A percentile compares a stretch with the other conserved stretches of the same genome.
phyloP scores from a whole-genome alignment of 345 rosid genomes.

The Bruguiera parviflora region DNA sequence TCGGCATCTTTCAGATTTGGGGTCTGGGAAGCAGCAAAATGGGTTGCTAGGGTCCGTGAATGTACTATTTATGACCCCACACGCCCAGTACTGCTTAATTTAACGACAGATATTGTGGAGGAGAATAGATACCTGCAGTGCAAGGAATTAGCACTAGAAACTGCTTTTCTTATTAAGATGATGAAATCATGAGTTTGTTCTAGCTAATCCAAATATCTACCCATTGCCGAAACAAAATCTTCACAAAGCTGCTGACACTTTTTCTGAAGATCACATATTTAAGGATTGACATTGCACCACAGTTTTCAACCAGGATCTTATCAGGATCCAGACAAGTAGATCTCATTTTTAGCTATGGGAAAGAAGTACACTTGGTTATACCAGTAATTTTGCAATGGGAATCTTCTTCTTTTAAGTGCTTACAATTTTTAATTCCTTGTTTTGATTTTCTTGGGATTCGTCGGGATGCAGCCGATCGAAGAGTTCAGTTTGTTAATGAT shows the following conservation, averaged over 20 bases:
- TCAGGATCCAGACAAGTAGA: neutral
- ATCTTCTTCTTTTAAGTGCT: too few species aligned
- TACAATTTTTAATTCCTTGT: too few species aligned
- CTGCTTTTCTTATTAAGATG: constrained; percentile 69
- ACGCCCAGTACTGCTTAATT: constrained; percentile 67
- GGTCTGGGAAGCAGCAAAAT: constrained; percentile 93
- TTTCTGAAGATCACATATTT: neutral
- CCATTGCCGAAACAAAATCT: neutral
- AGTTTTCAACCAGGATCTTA: neutral
- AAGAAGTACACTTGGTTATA: too few species aligned
- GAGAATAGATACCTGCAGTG: constrained; percentile 75
- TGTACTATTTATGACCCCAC: constrained; percentile 55
- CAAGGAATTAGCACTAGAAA: constrained; percentile 73
- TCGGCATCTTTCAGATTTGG: constrained; percentile 54
- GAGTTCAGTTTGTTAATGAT: too few species aligned
- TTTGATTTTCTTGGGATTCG: too few species aligned
- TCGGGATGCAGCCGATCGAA: too few species aligned
- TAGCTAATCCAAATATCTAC: neutral
- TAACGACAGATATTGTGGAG: constrained; percentile 74
- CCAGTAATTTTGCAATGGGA: too few species aligned
- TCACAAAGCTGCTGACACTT: neutral
- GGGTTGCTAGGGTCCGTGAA: constrained; percentile 84
- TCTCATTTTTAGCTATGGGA: too few species aligned
- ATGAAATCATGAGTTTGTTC: constrained; percentile 43
- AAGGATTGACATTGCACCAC: too few species aligned